Evolutionary conservation across 345 rosid genomes (phyloP), one percentile per base, ranked within the genome.

Genomic region (Boechera stricta): DNA sequence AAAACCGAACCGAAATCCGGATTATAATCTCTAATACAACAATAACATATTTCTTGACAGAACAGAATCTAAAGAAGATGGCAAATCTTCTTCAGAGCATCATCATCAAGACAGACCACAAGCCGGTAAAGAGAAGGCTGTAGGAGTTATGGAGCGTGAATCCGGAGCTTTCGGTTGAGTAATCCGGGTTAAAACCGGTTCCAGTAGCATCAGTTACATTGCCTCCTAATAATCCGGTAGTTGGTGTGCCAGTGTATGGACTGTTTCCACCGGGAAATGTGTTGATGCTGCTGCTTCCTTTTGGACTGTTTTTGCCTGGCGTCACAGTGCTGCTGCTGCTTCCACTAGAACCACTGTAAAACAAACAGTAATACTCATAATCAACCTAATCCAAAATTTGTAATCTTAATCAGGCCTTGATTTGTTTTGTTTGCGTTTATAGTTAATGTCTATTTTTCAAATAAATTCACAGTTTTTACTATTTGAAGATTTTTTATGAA

Each of bases 161-260:
- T 11, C 81, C 77, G 3, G 7, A 42, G 77, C 7, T 64, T 71
- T 77, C 81, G 31, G 62, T 67, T 42, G 81, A 72, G 59, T 78
- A 78, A 53, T 78, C 81, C 35, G 81, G 81, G 70, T 78, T 78
- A 5, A 78, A 66, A 7, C 81, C 81, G 42, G 81, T 59, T 66
- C 73, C 81, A 1, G 77, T 66, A 42, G 74, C 76, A 64, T 77
- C 76, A 18, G 76, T 71, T 54, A 77, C 6, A 48, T 77, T 77
- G 47, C 80, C 80, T 56, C 80, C 80, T 71, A 77, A 51, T 24
- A 71, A 31, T 0, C 76, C 80, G 8, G 80, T 79, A 41, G 82
- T 51, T 75, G 82, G 79, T 63, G 79, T 79, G 67, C 76, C 79
- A 32, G 52, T 63, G 68, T 56, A 79, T 36, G 82, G 79, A 74